Percentiles rank a stretch among this genome's conserved stretches.
phyloP scores from a whole-genome alignment of 805 yeast species.

The Tetrapisispora fleetii region DNA sequence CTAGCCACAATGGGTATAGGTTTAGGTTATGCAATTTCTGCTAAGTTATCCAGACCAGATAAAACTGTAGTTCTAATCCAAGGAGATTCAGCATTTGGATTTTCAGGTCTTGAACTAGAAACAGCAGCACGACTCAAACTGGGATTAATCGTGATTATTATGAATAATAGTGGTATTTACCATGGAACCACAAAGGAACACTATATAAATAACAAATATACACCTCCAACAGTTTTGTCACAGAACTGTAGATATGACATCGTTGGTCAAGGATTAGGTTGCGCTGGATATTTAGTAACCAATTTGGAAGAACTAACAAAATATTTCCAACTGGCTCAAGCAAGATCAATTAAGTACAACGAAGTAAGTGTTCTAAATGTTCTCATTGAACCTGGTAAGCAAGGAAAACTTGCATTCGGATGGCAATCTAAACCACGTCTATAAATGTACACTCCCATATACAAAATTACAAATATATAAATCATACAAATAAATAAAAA shows the following conservation, averaged over 20 bases:
- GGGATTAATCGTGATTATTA: conserved; percentile 49
- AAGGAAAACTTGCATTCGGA: conserved; percentile 48
- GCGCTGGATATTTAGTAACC: conserved; percentile 39
- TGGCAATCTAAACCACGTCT: conserved; percentile 45
- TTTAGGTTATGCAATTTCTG: conserved; percentile 57
- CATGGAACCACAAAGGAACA: conserved; percentile 38
- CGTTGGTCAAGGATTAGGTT: conserved; percentile 48
- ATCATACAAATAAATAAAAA: neutral
- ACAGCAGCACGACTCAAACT: conserved; percentile 48
- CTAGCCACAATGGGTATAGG: conserved; percentile 76
- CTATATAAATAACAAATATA: conserved; percentile 12
- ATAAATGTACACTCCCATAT: neutral
- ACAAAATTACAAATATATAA: neutral
- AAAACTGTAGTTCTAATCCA: conserved; percentile 47
- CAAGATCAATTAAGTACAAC: conserved; percentile 18
- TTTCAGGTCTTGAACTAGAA: conserved; percentile 64
- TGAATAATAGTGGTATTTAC: conserved; percentile 67
- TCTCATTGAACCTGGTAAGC: conserved; percentile 49
- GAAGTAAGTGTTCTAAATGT: conserved; percentile 45
- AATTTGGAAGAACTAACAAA: conserved; percentile 33
- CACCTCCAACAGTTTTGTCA: conserved; percentile 54
- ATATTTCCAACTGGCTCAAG: conserved; percentile 31
- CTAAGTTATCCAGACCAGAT: conserved; percentile 37
- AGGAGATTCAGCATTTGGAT: conserved; percentile 75
- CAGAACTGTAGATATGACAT: conserved; percentile 47